A percentile compares a stretch with the other conserved stretches of the same genome.
These are phyloP conservation scores for Schizophyllum commune DNA, from an alignment of 1,284 basidiomycete genomes.

Conservation along the genomic window DNA sequence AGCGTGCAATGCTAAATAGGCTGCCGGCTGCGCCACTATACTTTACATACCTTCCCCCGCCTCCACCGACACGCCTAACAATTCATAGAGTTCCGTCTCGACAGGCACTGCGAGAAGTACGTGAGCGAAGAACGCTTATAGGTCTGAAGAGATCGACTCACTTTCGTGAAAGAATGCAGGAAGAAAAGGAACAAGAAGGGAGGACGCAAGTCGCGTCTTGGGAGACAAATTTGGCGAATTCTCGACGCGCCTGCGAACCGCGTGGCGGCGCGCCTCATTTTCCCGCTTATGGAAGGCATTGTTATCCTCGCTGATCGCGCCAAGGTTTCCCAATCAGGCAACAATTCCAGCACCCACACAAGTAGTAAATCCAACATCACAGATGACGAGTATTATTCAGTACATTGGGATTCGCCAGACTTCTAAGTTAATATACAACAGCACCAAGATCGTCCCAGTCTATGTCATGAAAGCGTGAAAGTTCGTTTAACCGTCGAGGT, in stretches of 20 bases:
- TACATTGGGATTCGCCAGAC: not conserved
- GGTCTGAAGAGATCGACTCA: not conserved
- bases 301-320: constrained; percentile 12
- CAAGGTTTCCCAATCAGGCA: too few relatives aligned
- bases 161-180: not conserved
- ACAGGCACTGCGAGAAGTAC: constrained; percentile 45
- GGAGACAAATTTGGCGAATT: constrained; percentile 18
- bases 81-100: constrained; percentile 73
- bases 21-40: not conserved
- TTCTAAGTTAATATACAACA: not conserved
- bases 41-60: constrained; percentile 59
- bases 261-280: constrained; percentile 12
- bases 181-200: not conserved
- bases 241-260: constrained; percentile 50
- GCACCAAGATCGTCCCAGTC: not conserved
- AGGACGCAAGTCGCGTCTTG: not conserved
- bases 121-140: not conserved
- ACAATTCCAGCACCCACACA: not conserved
- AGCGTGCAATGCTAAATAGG: constrained; percentile 10
- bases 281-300: constrained; percentile 3
- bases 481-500: constrained; percentile 31
- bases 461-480: not conserved
- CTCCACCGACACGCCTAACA: constrained; percentile 62
- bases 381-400: not conserved
- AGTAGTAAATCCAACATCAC: not conserved